A percentile compares a stretch with the other conserved stretches of the same genome.
Conservation (phyloP, 2,329 filamentous ascomycete species). For the Calonectria montana region DNA sequence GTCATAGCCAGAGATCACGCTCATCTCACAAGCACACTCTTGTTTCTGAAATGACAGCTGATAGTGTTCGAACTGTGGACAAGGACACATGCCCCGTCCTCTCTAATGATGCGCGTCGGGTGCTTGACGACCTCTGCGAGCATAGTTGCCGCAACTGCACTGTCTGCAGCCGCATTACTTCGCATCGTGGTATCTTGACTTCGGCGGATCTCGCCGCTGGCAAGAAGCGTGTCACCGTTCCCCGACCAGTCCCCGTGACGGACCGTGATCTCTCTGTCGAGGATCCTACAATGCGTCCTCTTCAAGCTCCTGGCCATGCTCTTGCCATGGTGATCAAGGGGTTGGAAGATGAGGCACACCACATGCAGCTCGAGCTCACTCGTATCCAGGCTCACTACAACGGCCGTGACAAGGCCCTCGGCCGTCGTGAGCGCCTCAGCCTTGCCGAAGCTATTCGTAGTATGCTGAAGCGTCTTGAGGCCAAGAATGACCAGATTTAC, state of each 20-base stretch:
- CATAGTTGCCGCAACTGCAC: constrained; percentile 69
- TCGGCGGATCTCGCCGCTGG: constrained; percentile 51
- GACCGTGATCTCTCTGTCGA: constrained; percentile 64
- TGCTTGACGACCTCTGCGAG: constrained; percentile 64
- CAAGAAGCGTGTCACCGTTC: constrained; percentile 71
- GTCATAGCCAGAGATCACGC: constrained; percentile 41
- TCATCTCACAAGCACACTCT: constrained; percentile 39
- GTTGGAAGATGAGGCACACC: constrained; percentile 81
- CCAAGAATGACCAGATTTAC: constrained; percentile 84
- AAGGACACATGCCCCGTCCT: constrained; percentile 57
- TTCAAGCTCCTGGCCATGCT: constrained; percentile 76
- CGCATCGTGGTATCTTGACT: constrained; percentile 54
- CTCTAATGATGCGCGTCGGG: constrained; percentile 62
- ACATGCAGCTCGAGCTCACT: constrained; percentile 78
- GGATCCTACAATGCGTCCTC: constrained; percentile 71
- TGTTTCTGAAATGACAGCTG: constrained; percentile 37
- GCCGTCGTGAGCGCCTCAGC: constrained; percentile 71
- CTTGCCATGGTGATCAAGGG: constrained; percentile 87
- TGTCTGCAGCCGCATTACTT: constrained; percentile 66
- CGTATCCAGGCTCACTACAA: constrained; percentile 72
- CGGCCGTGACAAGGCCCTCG: constrained; percentile 73
- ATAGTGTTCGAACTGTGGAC: constrained; percentile 39
- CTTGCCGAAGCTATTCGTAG: constrained; percentile 71
- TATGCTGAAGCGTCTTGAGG: constrained; percentile 73
- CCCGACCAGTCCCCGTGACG: constrained; percentile 75